Evolutionary conservation across 2,329 filamentous ascomycete species (phyloP).

Genomic region (Fusarium albosuccineum): DNA sequence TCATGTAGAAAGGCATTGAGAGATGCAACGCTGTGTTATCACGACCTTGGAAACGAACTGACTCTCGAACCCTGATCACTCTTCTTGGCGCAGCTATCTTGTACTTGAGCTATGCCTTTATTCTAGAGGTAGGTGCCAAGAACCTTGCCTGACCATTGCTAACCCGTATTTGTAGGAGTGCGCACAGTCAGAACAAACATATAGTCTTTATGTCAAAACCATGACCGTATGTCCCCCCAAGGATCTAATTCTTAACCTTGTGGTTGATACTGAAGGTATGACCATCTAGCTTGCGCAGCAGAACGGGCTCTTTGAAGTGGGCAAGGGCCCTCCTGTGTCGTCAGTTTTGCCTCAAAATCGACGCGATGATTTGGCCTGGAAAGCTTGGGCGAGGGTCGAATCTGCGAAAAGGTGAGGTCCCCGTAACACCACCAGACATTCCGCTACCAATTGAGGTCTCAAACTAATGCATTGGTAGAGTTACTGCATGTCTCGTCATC

Average conservation of each 20-base stretch:
- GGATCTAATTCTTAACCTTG: neutral
- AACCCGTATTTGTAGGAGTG: neutral
- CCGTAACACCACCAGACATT: neutral
- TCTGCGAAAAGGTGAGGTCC: constrained; percentile 2
- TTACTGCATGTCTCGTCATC: neutral
- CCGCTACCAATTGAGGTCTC: neutral
- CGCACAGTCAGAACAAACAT: neutral
- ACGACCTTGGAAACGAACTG: neutral
- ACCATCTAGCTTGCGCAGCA: neutral
- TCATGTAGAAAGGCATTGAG: neutral
- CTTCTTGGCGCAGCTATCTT: neutral
- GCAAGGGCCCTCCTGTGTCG: neutral
- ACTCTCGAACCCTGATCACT: neutral
- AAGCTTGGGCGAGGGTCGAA: constrained; percentile 17
- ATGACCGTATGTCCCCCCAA: neutral
- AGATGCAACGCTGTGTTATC: neutral
- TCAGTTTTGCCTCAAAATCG: neutral
- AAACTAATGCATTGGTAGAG: neutral
- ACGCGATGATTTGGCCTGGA: constrained; percentile 10
- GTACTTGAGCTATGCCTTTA: neutral
- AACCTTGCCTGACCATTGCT: neutral
- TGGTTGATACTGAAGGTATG: neutral
- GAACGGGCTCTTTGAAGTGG: neutral
- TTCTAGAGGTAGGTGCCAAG: neutral
- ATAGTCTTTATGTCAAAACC: neutral